phyloP scores from a whole-genome alignment of 768 basidiomycete genomes.

The Tephrocybe rancida region DNA sequence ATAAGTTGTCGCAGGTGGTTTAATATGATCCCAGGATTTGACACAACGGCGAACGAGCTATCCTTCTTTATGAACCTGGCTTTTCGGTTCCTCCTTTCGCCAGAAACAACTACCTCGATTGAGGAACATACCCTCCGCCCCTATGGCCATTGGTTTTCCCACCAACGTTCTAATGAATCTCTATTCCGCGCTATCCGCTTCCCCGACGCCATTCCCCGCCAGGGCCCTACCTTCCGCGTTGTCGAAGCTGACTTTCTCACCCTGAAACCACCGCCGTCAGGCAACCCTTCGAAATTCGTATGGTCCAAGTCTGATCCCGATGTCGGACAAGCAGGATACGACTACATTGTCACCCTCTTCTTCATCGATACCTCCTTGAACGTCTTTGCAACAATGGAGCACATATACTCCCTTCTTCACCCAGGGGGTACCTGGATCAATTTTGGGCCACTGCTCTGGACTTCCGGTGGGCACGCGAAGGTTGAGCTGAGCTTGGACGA shows the following conservation, averaged over 20 bases:
- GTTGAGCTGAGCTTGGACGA: conserved; percentile 69
- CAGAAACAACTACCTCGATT: conserved; percentile 36
- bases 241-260: conserved; percentile 62
- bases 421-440: conserved; percentile 76
- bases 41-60: conserved; percentile 63
- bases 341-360: conserved; percentile 65
- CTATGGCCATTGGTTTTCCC: conserved; percentile 71
- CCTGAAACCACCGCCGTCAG: conserved; percentile 25
- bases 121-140: conserved; percentile 60
- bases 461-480: conserved; percentile 52
- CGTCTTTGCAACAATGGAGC: conserved; percentile 52
- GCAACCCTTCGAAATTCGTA: conserved; percentile 11
- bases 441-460: conserved; percentile 69
- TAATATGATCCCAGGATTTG: conserved; percentile 41
- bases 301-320: conserved; percentile 15
- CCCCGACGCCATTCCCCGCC: conserved; percentile 62
- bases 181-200: conserved; percentile 57
- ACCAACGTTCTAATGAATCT: conserved; percentile 52
- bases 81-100: conserved; percentile 58
- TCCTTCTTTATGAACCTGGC: conserved; percentile 69
- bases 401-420: conserved; percentile 56
- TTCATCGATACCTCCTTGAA: conserved; percentile 68
- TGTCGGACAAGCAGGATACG: conserved; percentile 39
- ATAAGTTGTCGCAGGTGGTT: not conserved
- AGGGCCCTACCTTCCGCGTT: conserved; percentile 43